Evolutionary conservation across 192 early-diverging fungal genomes (phyloP), one percentile per base, ranked within the genome.

Genomic region (Coemansia sp.): DNA sequence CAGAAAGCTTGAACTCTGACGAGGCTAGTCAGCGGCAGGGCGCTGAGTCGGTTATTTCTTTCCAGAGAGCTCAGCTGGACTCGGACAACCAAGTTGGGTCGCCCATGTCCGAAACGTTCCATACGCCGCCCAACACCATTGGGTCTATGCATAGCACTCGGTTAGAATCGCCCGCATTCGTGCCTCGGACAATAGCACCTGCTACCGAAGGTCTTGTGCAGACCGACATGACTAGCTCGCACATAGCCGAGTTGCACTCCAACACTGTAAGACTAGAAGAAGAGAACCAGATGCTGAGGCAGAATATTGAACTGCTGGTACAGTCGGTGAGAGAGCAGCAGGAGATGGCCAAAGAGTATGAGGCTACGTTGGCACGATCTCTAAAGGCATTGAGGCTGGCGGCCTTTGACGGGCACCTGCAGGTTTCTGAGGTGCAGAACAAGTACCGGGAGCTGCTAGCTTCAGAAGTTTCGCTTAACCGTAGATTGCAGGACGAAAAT

Each of bases 291-390:
- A 49, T 23, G 50, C 46, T 78, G 36, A 33, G 64, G 3, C 21
- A 4, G 14, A 60, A 78, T 18, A 53, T 78, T 8, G 19, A 21
- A 4, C n/a, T 52, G 23, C 59, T 78, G 26, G 15, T 78, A 4
- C 31, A 14, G n/a, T 50, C 68, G n/a, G 33, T 68, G 16, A 50
- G 44, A 57, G 74, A 78, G 57, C 74, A 78, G 49, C 74, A 78
- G 44, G 35, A 26, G 11, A 78, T 71, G 68, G 68, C 57, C 7
- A 45, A 41, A 6, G 68, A 70, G 36, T 78, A 78, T 31, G 74
- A 78, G 51, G 28, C 68, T 1, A 50, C 69, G 13, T 33, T 78
- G 53, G 52, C 74, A 6, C 57, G 47, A 42, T 55, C 74, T 1
- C 53, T 78, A 38, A 43, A 30, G 11, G 74, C 74, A 1, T 30